Evolutionary conservation across 176 grass and related monocot genomes (phyloP), one percentile per base, ranked within the genome.

Genomic region (Triticum turgidum): DNA sequence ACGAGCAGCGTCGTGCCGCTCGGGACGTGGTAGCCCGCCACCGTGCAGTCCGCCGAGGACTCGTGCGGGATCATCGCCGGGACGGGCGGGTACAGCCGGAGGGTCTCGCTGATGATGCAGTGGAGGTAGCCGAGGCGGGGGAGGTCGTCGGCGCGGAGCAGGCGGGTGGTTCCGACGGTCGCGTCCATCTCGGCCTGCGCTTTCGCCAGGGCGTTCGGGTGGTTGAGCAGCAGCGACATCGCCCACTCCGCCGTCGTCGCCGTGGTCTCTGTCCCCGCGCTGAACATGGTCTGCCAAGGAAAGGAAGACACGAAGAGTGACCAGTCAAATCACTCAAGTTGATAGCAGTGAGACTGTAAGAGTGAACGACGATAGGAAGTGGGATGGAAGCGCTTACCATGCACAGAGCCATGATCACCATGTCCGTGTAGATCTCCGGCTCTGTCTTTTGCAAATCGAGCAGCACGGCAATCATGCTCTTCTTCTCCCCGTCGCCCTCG

Each of bases 161-260:
- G 8, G 11, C 77, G 89, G 4, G 35, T 21, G 12, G 24, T 32
- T 0, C 84, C 81, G 4, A 93, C 33, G 27, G n/a, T 5, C 1
- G 20, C n/a, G 24, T 86, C 67, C 0, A 95, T 83, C 18, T 93
- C 93, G 0, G 20, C 78, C 7, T 52, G 76, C 0, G 80, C 83
- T 21, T 89, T 92, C 0, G 45, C 14, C 0, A 91, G 22, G 0
- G 1, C 3, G 1, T 79, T 3, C 0, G 89, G 93, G 5, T 91
- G 70, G 78, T 95, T 95, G 5, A 93, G 66, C 33, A 93, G 72
- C 11, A 95, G 84, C 0, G 93, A 80, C 77, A 95, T 82, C 0
- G 86, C 86, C 93, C 91, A 95, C 76, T 91, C 88, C 2, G 34
- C 5, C 7, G 86, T 94, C 7, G 24, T 69, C 0, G 83, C 14